phyloP scores from a whole-genome alignment of 1,139 yeast species.

The Debaryomyces singareniensis region DNA sequence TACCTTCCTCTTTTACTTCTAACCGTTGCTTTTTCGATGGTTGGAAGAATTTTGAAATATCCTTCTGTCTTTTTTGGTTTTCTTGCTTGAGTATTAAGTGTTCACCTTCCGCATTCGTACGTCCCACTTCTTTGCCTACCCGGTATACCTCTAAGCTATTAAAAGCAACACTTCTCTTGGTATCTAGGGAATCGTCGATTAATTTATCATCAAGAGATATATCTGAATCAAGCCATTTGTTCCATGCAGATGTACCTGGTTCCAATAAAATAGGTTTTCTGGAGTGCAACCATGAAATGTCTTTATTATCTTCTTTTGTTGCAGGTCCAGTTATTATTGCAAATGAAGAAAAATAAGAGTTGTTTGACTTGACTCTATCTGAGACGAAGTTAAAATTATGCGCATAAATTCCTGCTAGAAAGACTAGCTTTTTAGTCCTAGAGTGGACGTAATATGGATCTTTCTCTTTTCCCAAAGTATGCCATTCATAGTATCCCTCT shows the following conservation, averaged over 20 bases:
- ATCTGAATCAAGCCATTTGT: slow-evolving; percentile 54
- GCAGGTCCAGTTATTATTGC: slow-evolving; percentile 76
- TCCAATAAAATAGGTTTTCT: slow-evolving; percentile 71
- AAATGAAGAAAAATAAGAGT: slow-evolving; percentile 41
- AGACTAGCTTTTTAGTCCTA: slow-evolving; percentile 45
- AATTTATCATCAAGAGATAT: slow-evolving; percentile 29
- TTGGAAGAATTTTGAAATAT: slow-evolving; percentile 20
- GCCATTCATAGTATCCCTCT: slow-evolving; percentile 87
- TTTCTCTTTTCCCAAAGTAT: slow-evolving; percentile 27
- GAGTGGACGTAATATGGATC: slow-evolving; percentile 63
- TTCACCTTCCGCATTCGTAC: slow-evolving; percentile 43
- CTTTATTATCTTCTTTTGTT: slow-evolving; percentile 30
- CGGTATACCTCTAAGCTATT: slow-evolving; percentile 42
- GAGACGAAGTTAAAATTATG: slow-evolving; percentile 29
- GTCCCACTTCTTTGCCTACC: slow-evolving; percentile 65
- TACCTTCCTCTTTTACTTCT: too few species aligned
- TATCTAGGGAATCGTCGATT: slow-evolving; percentile 32
- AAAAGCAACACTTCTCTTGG: slow-evolving; percentile 33
- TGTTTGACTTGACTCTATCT: background rate
- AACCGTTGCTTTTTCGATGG: slow-evolving; percentile 1
- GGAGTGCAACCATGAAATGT: slow-evolving; percentile 62
- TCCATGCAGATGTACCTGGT: slow-evolving; percentile 53
- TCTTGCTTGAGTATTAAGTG: slow-evolving; percentile 29
- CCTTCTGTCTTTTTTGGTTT: slow-evolving; percentile 12
- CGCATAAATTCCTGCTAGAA: slow-evolving; percentile 66